Base-by-base conservation (phyloP, 2,329 filamentous ascomycete species). In the Metarhizium humberi region DNA sequence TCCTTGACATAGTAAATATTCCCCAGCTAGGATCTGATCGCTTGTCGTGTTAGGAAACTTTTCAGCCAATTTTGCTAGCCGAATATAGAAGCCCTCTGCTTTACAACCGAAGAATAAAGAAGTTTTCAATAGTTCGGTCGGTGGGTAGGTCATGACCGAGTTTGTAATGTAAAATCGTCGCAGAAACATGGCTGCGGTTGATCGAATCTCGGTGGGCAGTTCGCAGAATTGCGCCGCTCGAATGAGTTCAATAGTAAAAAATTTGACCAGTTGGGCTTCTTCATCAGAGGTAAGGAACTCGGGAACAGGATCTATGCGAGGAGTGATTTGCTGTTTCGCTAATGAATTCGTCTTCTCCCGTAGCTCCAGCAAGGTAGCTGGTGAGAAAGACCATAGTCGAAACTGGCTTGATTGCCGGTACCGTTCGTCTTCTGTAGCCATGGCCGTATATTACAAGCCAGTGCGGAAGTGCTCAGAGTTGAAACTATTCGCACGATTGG, bases 161-260 rank as follows among this genome's bases (percentile, higher is more conserved):
- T 97, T 96, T 66, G 88, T 92, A 42, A 96, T 81, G 75, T 97
- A 99, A 78, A 99, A 97, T 56, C 94, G 88, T 55, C 90, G 88
- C 57, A 99, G 80, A 69, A 95, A 96, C 66, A 95, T 85, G 58
- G 92, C 88, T 3, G 90, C 90, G 6, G 92, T 96, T 4, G 71
- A 65, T 62, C 78, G 75, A 56, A 78, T 78, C 55, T 78, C 75
- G 60, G 76, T 77, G 6, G 75, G 73, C 46, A 78, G 67, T 38
- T 78, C 72, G 62, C 75, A 78, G 61, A 81, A 81, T 53, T 77
- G 73, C 20, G 78, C 79, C 3, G 80, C 80, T 40, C 79, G 77
- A 47, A 84, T 73, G 3, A 82, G 75, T 64, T 84, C 79, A 52
- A 78, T 73, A 4, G 78, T 81, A 62, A 92, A 96, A 71, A 89